A percentile compares a stretch with the other conserved stretches of the same genome.
Evolutionary conservation across 768 basidiomycete species (phyloP).

Genomic region (Cystobasidium onofrii): DNA sequence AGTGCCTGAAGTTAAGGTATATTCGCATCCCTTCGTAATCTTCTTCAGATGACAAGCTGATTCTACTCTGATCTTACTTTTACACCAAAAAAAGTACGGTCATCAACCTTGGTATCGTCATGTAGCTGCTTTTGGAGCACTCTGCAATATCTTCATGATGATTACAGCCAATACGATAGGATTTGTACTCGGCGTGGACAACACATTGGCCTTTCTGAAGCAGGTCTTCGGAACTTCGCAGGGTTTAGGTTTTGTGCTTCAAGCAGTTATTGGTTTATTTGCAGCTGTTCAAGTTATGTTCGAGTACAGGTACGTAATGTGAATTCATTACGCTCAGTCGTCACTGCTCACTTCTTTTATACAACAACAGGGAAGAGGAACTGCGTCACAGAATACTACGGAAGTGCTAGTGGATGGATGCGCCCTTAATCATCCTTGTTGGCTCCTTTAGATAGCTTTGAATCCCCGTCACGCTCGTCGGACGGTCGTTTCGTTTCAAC

Average conservation of each 20-base stretch:
- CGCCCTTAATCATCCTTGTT: no score
- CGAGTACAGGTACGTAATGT: conserved; percentile 68
- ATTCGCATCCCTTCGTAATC: conserved; percentile 35
- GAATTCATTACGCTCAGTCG: not conserved
- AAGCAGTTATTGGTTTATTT: conserved; percentile 61
- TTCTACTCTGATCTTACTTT: not conserved
- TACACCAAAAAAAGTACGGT: conserved; percentile 55
- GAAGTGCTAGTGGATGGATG: conserved; percentile 47
- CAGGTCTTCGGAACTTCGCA: conserved; percentile 59
- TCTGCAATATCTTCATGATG: conserved; percentile 78
- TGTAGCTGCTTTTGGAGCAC: conserved; percentile 69
- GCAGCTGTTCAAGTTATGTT: conserved; percentile 86
- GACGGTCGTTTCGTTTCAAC: not conserved
- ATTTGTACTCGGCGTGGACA: conserved; percentile 82
- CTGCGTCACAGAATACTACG: conserved; percentile 55
- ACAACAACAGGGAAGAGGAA: conserved; percentile 62
- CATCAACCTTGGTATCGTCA: conserved; percentile 72
- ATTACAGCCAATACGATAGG: conserved; percentile 87
- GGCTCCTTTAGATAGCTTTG: no score
- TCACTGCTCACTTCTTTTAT: no score
- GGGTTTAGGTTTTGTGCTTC: conserved; percentile 63
- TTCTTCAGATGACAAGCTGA: no score
- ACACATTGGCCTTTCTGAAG: conserved; percentile 58
- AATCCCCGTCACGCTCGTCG: no score
- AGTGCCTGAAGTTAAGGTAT: conserved; percentile 60